Conservation (phyloP, 73 alveolate genomes). For the Tetrahymena thermophila region DNA sequence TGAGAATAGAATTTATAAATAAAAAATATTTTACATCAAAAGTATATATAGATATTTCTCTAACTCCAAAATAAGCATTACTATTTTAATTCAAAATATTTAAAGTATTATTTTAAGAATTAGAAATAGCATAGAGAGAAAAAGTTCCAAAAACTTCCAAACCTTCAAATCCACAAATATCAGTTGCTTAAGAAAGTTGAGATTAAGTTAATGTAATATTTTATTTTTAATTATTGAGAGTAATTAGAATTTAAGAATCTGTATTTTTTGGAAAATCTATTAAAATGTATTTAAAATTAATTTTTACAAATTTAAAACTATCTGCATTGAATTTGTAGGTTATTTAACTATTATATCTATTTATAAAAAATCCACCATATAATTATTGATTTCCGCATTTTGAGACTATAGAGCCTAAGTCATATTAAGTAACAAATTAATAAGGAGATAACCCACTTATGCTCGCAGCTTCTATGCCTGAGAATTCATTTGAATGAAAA, state of each 20-base stretch:
- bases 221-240: not conserved
- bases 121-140: not conserved
- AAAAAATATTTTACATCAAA: not conserved
- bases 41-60: not conserved
- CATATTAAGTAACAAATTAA: not conserved
- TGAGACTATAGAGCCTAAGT: not conserved
- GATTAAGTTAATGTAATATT: not conserved
- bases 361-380: not conserved
- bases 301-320: not conserved
- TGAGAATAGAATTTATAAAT: not conserved
- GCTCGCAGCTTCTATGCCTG: not conserved
- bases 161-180: not conserved
- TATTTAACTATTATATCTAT: not conserved
- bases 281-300: not conserved
- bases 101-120: not conserved
- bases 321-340: not conserved
- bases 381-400: not conserved
- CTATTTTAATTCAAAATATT: not conserved
- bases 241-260: not conserved
- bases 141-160: not conserved
- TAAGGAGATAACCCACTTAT: not conserved
- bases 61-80: not conserved
- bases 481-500: not conserved
- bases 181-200: not conserved
- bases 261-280: not conserved